Conservation (phyloP, 225 moss, liverwort and hornwort genomes). For the Climacium dendroides region DNA sequence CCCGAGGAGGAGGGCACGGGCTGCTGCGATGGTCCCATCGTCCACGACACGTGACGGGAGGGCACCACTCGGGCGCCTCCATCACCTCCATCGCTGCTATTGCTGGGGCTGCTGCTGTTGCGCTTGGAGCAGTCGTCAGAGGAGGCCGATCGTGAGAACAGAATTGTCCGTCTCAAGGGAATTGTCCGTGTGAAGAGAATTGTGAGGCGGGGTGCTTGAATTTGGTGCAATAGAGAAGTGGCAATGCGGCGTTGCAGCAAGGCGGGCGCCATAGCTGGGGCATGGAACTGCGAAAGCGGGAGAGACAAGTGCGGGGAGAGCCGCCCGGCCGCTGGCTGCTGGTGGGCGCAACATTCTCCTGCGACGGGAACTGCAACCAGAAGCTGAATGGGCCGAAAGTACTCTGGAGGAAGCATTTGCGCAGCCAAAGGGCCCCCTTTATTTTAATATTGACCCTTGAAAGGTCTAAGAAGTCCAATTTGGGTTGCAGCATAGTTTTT, state of each 20-base stretch:
- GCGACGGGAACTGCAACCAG: neutral
- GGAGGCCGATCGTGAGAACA: neutral
- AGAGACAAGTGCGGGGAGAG: neutral
- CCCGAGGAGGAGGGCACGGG: neutral
- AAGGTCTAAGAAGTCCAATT: neutral
- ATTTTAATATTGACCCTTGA: neutral
- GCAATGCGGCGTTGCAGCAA: neutral
- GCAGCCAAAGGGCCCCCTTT: neutral
- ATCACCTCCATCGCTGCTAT: neutral
- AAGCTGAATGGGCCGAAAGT: neutral
- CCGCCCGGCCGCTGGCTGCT: neutral
- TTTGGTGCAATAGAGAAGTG: neutral
- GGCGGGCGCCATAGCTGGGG: conserved; percentile 1
- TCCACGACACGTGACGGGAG: conserved; percentile 24
- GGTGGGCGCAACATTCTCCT: neutral
- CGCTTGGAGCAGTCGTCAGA: neutral
- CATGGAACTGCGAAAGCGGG: neutral
- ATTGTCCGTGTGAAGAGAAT: neutral
- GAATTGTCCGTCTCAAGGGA: neutral
- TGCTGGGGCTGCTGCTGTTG: neutral
- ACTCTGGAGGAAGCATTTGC: neutral
- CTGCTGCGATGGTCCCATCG: conserved; percentile 2
- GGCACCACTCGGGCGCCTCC: conserved; percentile 3
- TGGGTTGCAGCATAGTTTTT: neutral
- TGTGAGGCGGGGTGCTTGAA: neutral